A percentile compares a stretch with the other conserved stretches of the same genome.
Conservation (phyloP, 768 basidiomycete genomes). For the Tricholoma terreum region DNA sequence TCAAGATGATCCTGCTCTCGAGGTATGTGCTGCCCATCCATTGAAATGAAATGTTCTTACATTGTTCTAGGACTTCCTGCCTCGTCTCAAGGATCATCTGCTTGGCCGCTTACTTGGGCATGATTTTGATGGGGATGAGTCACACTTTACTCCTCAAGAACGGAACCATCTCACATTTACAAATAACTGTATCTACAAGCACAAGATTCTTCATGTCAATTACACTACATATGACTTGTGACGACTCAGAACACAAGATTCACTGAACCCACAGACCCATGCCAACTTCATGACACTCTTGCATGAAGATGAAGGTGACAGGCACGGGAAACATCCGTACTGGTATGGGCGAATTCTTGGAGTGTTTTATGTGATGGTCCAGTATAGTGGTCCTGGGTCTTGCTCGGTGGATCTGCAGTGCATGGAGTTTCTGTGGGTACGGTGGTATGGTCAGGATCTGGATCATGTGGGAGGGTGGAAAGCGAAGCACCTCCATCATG, state of each 20-base stretch:
- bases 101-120: slow-evolving; percentile 21
- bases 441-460: slow-evolving; percentile 32
- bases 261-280: slow-evolving; percentile 33
- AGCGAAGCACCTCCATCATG: slow-evolving; percentile 26
- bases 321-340: slow-evolving; percentile 17
- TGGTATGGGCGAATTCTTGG: slow-evolving; percentile 21
- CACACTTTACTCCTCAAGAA: slow-evolving; percentile 10
- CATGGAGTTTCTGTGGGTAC: slow-evolving; percentile 43
- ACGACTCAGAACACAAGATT: slow-evolving; percentile 1
- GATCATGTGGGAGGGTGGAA: slow-evolving; percentile 23
- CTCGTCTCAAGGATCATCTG: slow-evolving; percentile 26
- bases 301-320: slow-evolving; percentile 3
- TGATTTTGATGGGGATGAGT: slow-evolving; percentile 11
- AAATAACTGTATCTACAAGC: slow-evolving; percentile 25
- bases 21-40: background rate
- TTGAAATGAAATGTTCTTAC: background rate
- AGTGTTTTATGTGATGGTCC: slow-evolving; percentile 20
- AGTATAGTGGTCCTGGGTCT: slow-evolving; percentile 10
- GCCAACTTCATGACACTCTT: slow-evolving; percentile 28
- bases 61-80: slow-evolving; percentile 20
- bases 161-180: slow-evolving; percentile 10
- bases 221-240: slow-evolving; percentile 42
- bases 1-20: background rate
- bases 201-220: slow-evolving; percentile 33
- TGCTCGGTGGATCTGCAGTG: background rate